These are phyloP conservation scores for Myriosclerotinia duriaeana DNA, from an alignment of 2,329 filamentous ascomycete species.

Conservation along the genomic window DNA sequence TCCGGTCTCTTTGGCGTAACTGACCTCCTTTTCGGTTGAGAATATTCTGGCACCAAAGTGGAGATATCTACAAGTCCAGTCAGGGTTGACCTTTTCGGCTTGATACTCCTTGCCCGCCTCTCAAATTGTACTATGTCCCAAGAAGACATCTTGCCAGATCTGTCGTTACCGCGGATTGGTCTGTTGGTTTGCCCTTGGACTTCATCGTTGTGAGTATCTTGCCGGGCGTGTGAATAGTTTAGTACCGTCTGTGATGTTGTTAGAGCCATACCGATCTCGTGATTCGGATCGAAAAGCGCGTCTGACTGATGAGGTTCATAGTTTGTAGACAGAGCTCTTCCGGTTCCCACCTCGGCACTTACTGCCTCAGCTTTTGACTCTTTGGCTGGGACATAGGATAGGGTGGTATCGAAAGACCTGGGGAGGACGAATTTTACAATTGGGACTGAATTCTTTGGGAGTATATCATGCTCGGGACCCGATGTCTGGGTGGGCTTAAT, in stretches of 20 bases:
- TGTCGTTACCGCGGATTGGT: not conserved
- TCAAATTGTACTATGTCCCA: not conserved
- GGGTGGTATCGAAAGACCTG: not conserved
- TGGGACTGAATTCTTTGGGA: not conserved
- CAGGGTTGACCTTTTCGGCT: not conserved
- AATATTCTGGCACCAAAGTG: not conserved
- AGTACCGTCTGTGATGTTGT: not conserved
- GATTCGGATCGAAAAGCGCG: not conserved
- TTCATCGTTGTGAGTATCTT: not conserved
- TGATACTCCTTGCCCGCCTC: not conserved
- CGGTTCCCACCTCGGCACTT: not conserved
- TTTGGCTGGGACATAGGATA: too few species aligned
- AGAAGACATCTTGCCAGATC: not conserved
- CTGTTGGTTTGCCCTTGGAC: not conserved
- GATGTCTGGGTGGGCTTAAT: not conserved
- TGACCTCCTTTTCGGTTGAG: not conserved
- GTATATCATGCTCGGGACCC: too few species aligned
- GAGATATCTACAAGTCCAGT: conserved; percentile 3
- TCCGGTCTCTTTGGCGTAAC: too few species aligned
- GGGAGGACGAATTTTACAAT: not conserved
- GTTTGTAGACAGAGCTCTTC: not conserved
- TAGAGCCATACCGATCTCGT: not conserved
- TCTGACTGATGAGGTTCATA: not conserved
- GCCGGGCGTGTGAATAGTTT: not conserved
- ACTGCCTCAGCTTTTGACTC: not conserved